A percentile compares a stretch with the other conserved stretches of the same genome.
These are phyloP conservation scores for Camellia oleifera DNA, from an alignment of 179 eudicot genomes.

Conservation along the genomic window DNA sequence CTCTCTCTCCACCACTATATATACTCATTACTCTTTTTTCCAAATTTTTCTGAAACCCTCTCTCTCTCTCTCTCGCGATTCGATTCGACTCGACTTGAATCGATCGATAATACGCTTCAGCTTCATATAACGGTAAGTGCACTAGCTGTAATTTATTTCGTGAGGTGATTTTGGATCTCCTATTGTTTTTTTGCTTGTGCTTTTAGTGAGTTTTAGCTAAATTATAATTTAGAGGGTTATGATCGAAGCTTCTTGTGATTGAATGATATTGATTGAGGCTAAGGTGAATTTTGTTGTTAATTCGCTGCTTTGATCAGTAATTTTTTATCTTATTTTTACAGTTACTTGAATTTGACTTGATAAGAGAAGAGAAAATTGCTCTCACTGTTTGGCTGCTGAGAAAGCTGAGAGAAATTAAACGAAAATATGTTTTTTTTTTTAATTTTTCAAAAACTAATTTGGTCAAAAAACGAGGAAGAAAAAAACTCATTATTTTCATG, in stretches of 20 bases:
- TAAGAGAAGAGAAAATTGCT: neutral
- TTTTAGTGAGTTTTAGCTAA: neutral
- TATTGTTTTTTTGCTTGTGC: too few species aligned
- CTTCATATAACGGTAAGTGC: neutral
- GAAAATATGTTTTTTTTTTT: neutral
- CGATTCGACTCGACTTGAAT: too few species aligned
- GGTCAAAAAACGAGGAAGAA: neutral
- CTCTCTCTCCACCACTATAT: neutral
- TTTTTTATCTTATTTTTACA: neutral
- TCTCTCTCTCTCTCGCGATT: slow-evolving; percentile 7
- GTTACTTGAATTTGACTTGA: neutral
- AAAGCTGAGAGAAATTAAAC: neutral
- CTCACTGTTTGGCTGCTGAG: neutral
- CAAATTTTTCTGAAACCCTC: neutral
- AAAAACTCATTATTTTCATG: too few species aligned
- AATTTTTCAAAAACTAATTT: too few species aligned
- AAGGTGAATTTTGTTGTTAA: neutral
- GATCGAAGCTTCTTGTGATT: neutral
- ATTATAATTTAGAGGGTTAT: neutral
- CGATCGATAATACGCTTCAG: neutral
- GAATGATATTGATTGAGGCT: neutral
- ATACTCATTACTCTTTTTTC: neutral
- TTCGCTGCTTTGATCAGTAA: neutral
- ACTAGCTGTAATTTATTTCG: neutral
- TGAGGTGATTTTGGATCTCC: too few species aligned